Percentiles rank a stretch among this genome's conserved stretches.
phyloP scores from a whole-genome alignment of 306 rosid genomes.

The Lithocarpus polystachyus region DNA sequence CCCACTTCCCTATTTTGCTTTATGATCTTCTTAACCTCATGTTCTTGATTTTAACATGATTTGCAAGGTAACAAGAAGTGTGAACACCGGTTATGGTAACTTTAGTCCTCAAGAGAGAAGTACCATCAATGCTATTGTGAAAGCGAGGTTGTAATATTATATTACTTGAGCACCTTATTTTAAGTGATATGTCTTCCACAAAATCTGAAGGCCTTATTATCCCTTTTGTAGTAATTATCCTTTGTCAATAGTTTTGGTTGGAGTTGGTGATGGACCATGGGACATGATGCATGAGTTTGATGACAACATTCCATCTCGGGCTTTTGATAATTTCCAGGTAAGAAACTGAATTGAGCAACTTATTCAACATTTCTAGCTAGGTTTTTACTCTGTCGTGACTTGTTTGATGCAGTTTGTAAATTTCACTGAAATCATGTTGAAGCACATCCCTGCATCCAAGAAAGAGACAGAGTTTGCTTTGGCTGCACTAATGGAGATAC shows the following conservation, averaged over 20 bases:
- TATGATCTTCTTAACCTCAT: neutral
- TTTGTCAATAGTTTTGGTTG: slow-evolving; percentile 29
- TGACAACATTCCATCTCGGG: slow-evolving; percentile 18
- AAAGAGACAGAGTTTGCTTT: slow-evolving; percentile 13
- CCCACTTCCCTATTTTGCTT: neutral
- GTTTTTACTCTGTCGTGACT: neutral
- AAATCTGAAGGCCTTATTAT: neutral
- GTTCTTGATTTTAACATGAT: neutral
- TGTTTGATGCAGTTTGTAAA: slow-evolving; percentile 31
- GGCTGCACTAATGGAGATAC: slow-evolving; percentile 16
- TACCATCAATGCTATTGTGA: slow-evolving; percentile 26
- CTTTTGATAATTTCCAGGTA: slow-evolving; percentile 37
- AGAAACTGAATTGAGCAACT: neutral
- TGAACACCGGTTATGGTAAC: neutral
- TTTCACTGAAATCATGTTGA: slow-evolving; percentile 28
- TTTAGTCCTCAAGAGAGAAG: slow-evolving; percentile 28
- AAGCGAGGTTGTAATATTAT: slow-evolving; percentile 18
- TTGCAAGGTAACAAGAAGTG: slow-evolving; percentile 26
- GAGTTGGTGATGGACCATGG: slow-evolving; percentile 49
- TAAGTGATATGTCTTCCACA: neutral
- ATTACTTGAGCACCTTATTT: neutral
- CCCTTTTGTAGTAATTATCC: slow-evolving; percentile 27
- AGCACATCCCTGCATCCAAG: neutral
- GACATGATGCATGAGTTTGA: slow-evolving; percentile 26
- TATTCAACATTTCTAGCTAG: neutral